Evolutionary conservation across 345 rosid genomes (phyloP).

Genomic region (Adansonia digitata): DNA sequence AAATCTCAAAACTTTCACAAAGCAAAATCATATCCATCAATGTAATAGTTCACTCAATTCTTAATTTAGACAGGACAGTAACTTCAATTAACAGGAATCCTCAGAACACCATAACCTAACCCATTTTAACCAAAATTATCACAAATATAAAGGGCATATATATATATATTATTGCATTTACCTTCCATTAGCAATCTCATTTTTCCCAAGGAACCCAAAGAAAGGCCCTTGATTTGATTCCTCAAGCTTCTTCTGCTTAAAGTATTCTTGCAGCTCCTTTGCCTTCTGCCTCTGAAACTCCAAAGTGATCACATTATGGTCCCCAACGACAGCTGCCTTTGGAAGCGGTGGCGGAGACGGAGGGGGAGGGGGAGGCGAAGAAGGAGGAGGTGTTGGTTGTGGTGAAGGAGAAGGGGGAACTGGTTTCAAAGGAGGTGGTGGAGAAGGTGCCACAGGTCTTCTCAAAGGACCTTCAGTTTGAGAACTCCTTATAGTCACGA

Average conservation of each 20-base stretch:
- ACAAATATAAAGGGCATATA: neutral
- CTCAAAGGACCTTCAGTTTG: slow-evolving; percentile 85
- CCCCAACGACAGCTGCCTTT: slow-evolving; percentile 27
- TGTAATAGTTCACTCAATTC: neutral
- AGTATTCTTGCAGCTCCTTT: slow-evolving; percentile 81
- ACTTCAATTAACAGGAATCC: neutral
- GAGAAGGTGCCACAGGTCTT: slow-evolving; percentile 75
- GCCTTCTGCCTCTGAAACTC: slow-evolving; percentile 93
- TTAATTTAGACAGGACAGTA: neutral
- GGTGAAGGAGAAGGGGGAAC: slow-evolving; percentile 32
- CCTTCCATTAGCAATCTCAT: slow-evolving; percentile 95
- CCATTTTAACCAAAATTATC: neutral
- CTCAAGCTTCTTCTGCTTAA: slow-evolving; percentile 84
- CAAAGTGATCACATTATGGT: slow-evolving; percentile 42
- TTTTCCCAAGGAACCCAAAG: slow-evolving; percentile 80
- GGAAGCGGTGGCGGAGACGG: slow-evolving; percentile 10
- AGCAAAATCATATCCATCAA: neutral
- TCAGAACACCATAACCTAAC: too few relatives aligned
- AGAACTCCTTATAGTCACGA: slow-evolving; percentile 55
- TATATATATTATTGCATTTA: slow-evolving; percentile 7
- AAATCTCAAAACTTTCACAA: neutral
- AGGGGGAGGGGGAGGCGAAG: slow-evolving; percentile 26
- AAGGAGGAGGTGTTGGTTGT: slow-evolving; percentile 18
- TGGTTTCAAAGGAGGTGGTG: slow-evolving; percentile 43
- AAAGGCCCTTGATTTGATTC: slow-evolving; percentile 83